phyloP scores from a whole-genome alignment of 2,329 filamentous ascomycete genomes.

The Raffaelea ambrosiae region DNA sequence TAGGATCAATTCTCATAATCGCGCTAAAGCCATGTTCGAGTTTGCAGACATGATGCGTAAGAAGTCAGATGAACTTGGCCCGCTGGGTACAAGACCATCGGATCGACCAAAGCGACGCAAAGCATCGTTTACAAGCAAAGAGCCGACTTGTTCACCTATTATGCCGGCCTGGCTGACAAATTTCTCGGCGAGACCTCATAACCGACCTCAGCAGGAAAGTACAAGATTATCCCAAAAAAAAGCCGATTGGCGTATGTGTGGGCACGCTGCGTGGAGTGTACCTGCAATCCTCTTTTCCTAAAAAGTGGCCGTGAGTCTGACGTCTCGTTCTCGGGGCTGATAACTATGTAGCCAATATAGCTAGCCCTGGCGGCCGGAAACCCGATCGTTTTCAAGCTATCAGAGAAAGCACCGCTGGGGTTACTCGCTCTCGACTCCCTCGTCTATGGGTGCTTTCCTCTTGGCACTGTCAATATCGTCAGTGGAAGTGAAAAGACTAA shows the following conservation, averaged over 20 bases:
- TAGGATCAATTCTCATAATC: no score
- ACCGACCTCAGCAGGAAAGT: neutral
- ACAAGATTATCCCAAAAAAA: slow-evolving; percentile 1
- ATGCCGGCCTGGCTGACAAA: slow-evolving; percentile 2
- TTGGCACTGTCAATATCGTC: neutral
- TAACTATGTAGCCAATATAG: neutral
- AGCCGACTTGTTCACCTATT: slow-evolving; percentile 2
- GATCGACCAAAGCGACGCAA: neutral
- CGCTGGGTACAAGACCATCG: neutral
- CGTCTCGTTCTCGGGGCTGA: no score
- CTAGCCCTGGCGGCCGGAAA: slow-evolving; percentile 1
- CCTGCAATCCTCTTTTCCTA: neutral
- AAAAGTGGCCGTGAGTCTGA: slow-evolving; percentile 1
- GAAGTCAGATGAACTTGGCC: neutral
- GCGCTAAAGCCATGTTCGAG: neutral
- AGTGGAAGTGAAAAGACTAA: neutral
- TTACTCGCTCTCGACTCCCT: neutral
- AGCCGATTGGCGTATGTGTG: slow-evolving; percentile 1
- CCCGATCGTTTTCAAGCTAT: neutral
- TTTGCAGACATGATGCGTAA: neutral
- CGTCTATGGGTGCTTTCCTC: neutral
- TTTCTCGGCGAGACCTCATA: slow-evolving; percentile 1
- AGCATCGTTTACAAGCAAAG: neutral
- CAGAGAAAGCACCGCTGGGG: slow-evolving; percentile 1
- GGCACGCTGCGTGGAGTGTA: slow-evolving; percentile 3